Conservation (phyloP, 176 grass and related monocot genomes). For the Oryza brachyantha region DNA sequence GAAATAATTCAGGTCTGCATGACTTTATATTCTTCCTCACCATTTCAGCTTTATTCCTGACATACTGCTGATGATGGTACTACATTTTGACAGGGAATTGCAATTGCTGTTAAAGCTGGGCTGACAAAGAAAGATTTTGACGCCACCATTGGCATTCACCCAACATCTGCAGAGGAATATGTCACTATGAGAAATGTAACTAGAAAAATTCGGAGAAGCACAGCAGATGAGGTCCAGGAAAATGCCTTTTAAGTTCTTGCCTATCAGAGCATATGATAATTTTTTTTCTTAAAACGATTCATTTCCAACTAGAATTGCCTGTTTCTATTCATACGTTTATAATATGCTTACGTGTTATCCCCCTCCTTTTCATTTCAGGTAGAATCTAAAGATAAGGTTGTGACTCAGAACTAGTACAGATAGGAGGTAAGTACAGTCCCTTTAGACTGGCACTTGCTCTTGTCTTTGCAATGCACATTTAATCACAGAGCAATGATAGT, state of each 20-base stretch:
- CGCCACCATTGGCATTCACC: conserved; percentile 80
- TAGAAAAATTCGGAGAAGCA: conserved; percentile 56
- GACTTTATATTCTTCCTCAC: conserved; percentile 3
- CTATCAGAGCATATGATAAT: neutral
- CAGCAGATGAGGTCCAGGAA: conserved; percentile 53
- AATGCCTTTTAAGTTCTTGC: neutral
- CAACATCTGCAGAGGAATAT: conserved; percentile 84
- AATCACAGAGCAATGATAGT: neutral
- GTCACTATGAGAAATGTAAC: conserved; percentile 86
- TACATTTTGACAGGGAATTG: conserved; percentile 62
- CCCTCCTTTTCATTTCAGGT: conserved; percentile 36
- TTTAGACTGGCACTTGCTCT: conserved; percentile 2
- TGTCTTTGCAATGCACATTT: neutral
- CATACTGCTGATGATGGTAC: neutral
- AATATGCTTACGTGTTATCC: neutral
- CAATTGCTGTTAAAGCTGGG: conserved; percentile 89
- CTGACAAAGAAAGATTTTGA: conserved; percentile 93
- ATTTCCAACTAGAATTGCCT: neutral
- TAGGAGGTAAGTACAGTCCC: conserved; percentile 36
- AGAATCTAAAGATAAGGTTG: conserved; percentile 61
- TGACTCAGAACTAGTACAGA: conserved; percentile 35
- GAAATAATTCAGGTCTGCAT: conserved; percentile 85
- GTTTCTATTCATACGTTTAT: conserved; percentile 20
- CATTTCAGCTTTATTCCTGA: conserved; percentile 19
- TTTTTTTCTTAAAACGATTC: neutral